phyloP scores from a whole-genome alignment of 371 early-diverging fungal species.

The Mortierella polycephala region DNA sequence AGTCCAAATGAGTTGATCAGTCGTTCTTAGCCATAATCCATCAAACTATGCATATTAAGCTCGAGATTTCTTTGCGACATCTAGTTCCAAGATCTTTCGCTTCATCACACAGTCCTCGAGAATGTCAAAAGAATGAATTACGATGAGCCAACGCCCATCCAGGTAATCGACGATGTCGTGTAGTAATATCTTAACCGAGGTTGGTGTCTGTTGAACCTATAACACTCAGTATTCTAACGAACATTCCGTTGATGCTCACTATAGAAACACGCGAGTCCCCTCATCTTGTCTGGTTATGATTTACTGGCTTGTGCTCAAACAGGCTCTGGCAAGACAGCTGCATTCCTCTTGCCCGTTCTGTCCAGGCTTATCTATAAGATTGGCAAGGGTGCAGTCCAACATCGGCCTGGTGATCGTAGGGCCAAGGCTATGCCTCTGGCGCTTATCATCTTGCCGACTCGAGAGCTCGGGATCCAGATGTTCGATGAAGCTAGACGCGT shows the following conservation, averaged over 20 bases:
- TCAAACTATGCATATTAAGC: conserved; percentile 1
- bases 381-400: background rate
- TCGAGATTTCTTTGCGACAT: background rate
- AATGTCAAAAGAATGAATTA: conserved; percentile 71
- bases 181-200: too few species aligned
- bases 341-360: conserved; percentile 70
- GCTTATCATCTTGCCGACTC: conserved; percentile 66
- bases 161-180: conserved; percentile 28
- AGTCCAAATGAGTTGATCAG: background rate
- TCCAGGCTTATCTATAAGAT: conserved; percentile 36
- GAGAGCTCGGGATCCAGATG: conserved; percentile 74
- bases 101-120: conserved; percentile 64
- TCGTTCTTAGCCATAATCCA: background rate
- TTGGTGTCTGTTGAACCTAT: too few species aligned
- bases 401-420: conserved; percentile 29
- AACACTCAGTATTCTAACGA: background rate
- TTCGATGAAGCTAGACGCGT: conserved; percentile 57
- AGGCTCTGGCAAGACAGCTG: conserved; percentile 81
- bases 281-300: conserved; percentile 72
- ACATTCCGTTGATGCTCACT: background rate
- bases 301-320: conserved; percentile 86
- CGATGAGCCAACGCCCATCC: conserved; percentile 76
- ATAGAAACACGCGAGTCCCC: conserved; percentile 69
- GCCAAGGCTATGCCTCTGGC: conserved; percentile 41
- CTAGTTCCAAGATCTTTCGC: conserved; percentile 60